These are phyloP conservation scores for Fusarium floridanum DNA, from an alignment of 2,329 filamentous ascomycete species.

Conservation along the genomic window DNA sequence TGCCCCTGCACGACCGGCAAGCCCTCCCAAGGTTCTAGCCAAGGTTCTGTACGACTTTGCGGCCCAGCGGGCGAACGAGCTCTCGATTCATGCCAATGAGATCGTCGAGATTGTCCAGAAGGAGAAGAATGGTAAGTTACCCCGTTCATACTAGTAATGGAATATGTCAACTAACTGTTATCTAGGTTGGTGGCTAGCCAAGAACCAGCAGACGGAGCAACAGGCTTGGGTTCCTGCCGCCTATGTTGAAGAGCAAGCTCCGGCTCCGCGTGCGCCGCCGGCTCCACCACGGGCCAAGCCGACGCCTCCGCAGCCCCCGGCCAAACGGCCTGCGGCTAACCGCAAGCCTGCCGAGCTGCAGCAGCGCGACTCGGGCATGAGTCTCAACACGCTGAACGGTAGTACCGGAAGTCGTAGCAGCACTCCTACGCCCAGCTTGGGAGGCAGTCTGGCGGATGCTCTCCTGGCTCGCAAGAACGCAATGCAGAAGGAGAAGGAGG, in stretches of 20 bases:
- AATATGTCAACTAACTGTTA: conserved; percentile 48
- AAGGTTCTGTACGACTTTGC: conserved; percentile 94
- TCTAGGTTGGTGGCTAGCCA: conserved; percentile 95
- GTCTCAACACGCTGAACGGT: conserved; percentile 68
- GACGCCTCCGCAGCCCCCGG: conserved; percentile 80
- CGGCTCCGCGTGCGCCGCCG: conserved; percentile 73
- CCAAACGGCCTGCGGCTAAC: conserved; percentile 80
- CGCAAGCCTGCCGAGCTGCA: conserved; percentile 79
- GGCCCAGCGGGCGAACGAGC: conserved; percentile 86
- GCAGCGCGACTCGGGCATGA: conserved; percentile 79
- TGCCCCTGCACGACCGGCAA: conserved; percentile 62
- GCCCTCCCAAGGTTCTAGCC: conserved; percentile 78
- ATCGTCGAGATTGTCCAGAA: conserved; percentile 92
- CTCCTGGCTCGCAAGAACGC: conserved; percentile 80
- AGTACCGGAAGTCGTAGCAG: conserved; percentile 74
- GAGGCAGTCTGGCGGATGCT: conserved; percentile 83
- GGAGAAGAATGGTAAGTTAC: conserved; percentile 86
- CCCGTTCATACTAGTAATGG: background rate
- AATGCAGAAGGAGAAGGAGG: conserved; percentile 77
- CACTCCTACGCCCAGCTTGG: conserved; percentile 79
- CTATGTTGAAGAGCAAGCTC: conserved; percentile 88
- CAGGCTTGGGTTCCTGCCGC: conserved; percentile 96
- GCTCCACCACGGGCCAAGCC: conserved; percentile 76
- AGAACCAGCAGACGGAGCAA: conserved; percentile 66
- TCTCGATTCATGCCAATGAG: conserved; percentile 84